Conservation (phyloP, 225 moss, liverwort and hornwort species). For the Sphagnum contortum region DNA sequence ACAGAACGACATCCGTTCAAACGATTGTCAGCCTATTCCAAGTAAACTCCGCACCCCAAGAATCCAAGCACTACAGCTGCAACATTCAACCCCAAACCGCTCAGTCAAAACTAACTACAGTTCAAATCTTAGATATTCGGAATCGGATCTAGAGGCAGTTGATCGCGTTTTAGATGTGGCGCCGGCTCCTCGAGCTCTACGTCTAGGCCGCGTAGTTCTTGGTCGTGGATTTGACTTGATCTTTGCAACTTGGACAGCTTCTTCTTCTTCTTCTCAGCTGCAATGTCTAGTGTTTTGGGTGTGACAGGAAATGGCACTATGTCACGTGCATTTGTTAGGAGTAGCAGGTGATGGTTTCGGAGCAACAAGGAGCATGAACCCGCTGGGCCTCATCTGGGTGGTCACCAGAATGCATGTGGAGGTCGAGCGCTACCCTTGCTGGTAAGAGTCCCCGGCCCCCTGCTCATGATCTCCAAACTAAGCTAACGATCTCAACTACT, state of each 20-base stretch:
- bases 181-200: no score
- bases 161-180: no score
- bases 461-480: no score
- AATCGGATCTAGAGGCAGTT: no score
- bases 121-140: no score
- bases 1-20: slow-evolving; percentile 14
- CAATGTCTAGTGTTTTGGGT: background rate
- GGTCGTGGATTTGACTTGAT: no score
- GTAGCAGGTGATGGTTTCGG: slow-evolving; percentile 34
- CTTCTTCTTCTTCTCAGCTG: background rate
- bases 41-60: slow-evolving; percentile 1
- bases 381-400: slow-evolving; percentile 32
- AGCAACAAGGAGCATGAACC: slow-evolving; percentile 22
- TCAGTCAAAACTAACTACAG: no score
- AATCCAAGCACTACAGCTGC: background rate
- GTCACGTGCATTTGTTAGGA: slow-evolving; percentile 31
- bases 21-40: slow-evolving; percentile 28
- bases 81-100: no score
- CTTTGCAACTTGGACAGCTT: no score
- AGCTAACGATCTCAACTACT: no score
- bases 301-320: slow-evolving; percentile 26
- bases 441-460: slow-evolving; percentile 9
- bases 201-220: no score
- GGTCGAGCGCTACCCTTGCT: slow-evolving; percentile 24
- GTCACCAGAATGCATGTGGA: slow-evolving; percentile 41